Evolutionary conservation across 805 yeast genomes (phyloP).

Genomic region (Lachancea mirantina): DNA sequence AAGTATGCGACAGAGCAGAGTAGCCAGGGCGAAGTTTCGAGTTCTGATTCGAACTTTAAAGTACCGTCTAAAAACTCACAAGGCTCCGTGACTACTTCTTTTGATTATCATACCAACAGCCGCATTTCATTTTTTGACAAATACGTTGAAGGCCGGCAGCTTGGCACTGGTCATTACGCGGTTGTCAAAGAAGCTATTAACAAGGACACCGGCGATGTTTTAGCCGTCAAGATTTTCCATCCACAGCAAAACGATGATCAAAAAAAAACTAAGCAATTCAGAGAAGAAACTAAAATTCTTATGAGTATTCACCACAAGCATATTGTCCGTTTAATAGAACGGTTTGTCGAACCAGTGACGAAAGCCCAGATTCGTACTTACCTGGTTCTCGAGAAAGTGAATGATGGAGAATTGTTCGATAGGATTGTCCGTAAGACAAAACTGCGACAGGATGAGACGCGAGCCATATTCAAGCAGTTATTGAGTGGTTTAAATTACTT

Average conservation of each 20-base stretch:
- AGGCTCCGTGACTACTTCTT: constrained; percentile 8
- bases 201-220: constrained; percentile 49
- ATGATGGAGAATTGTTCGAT: constrained; percentile 70
- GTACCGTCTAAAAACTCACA: constrained; percentile 27
- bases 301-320: constrained; percentile 62
- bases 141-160: constrained; percentile 42
- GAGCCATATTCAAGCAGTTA: constrained; percentile 56
- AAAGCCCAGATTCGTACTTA: constrained; percentile 41
- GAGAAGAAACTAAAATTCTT: constrained; percentile 61
- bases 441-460: constrained; percentile 55
- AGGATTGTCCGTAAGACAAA: constrained; percentile 60
- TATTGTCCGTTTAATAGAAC: constrained; percentile 57
- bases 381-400: constrained; percentile 64
- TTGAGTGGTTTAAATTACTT: constrained; percentile 57
- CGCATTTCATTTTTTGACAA: constrained; percentile 49
- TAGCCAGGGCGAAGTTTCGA: not conserved
- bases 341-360: constrained; percentile 49
- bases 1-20: constrained; percentile 29
- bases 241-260: constrained; percentile 41
- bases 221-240: constrained; percentile 70
- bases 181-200: constrained; percentile 65
- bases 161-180: constrained; percentile 78
- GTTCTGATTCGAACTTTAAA: constrained; percentile 17
- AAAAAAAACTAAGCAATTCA: constrained; percentile 38
- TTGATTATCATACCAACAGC: no score